Conservation (phyloP, 441 rosid species). For the Manihot esculenta region DNA sequence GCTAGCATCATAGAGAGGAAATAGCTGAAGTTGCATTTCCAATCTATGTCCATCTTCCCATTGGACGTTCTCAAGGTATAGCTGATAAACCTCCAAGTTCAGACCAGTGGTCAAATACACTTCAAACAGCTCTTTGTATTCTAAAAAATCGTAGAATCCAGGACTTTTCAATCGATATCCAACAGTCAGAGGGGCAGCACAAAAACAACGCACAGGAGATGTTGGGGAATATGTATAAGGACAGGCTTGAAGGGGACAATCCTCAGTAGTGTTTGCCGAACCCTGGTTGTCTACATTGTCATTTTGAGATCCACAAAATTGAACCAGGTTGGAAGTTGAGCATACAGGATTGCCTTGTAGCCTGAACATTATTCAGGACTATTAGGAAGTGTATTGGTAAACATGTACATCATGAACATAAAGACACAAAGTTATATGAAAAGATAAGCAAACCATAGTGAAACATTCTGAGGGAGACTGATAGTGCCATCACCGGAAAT, state of each 20-base stretch:
- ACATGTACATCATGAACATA: slow-evolving; percentile 10
- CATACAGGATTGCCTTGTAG: slow-evolving; percentile 87
- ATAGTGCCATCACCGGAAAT: slow-evolving; percentile 49
- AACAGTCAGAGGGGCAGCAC: slow-evolving; percentile 75
- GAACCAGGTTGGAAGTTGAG: slow-evolving; percentile 32
- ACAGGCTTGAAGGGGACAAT: slow-evolving; percentile 53
- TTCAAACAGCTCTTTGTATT: slow-evolving; percentile 49
- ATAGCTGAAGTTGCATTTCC: slow-evolving; percentile 65
- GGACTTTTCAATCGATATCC: slow-evolving; percentile 96
- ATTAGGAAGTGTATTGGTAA: background rate
- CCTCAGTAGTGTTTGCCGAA: slow-evolving; percentile 27
- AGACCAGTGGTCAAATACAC: slow-evolving; percentile 57
- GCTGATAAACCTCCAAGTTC: slow-evolving; percentile 48
- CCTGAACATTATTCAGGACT: slow-evolving; percentile 45
- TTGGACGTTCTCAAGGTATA: slow-evolving; percentile 41
- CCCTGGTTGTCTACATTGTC: slow-evolving; percentile 21
- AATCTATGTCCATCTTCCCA: slow-evolving; percentile 88
- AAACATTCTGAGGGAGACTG: slow-evolving; percentile 68
- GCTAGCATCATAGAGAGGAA: slow-evolving; percentile 49
- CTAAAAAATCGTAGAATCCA: slow-evolving; percentile 61
- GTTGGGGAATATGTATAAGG: slow-evolving; percentile 60
- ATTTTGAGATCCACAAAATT: slow-evolving; percentile 47
- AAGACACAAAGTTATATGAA: slow-evolving; percentile 13
- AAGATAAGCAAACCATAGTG: slow-evolving; percentile 62
- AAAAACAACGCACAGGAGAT: slow-evolving; percentile 56